Base-by-base conservation (phyloP, 352 stramenopile species). In the Globisporangium lucens region DNA sequence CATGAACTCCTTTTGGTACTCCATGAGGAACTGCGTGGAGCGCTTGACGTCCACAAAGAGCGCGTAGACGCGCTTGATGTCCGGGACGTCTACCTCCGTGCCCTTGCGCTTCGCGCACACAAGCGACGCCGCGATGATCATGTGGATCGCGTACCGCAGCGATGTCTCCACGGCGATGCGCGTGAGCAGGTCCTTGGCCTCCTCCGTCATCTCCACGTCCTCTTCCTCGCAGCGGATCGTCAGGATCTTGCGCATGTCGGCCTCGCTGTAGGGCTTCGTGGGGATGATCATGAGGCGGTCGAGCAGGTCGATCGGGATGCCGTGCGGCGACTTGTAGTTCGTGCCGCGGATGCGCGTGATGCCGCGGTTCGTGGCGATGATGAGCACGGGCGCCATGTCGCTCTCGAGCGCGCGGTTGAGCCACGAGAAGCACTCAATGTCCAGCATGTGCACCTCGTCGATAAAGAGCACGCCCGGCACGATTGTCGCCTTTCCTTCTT, bases 371-470 rank as follows among this genome's bases (percentile, higher is more conserved):
- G 97, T 99, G 2, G 98, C 98, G 71, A 99, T 98, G 72, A 99
- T 99, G 20, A 99, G 80, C 71, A 99, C 97, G 0, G 98, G 98
- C 38, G 97, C 95, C 77, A 99, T 93, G 71, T 99, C 89, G 41
- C 89, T 98, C 79, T 99, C 98, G 20, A 99, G 80, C 0, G 97
- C 97, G 43, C 97, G 85, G 82, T 99, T 99, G 51, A 99, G 90
- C 91, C 97, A 99, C 59, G 97, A 99, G 76, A 99, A 99, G 78
- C 97, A 99, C 80, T 99, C 98, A 69, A 99, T 99, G 79, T 99
- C 98, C 27, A 99, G 85, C 98, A 99, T 99, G 82, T 99, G 98
- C 52, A 97, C 91, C 78, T 99, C 98, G 74, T 99, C 98, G 72
- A 99, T 99, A 77, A 99, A 99, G 9, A 99, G 78, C 51, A 99